phyloP scores from a whole-genome alignment of 2,329 filamentous ascomycete genomes.

The Hymenoscyphus scutula region DNA sequence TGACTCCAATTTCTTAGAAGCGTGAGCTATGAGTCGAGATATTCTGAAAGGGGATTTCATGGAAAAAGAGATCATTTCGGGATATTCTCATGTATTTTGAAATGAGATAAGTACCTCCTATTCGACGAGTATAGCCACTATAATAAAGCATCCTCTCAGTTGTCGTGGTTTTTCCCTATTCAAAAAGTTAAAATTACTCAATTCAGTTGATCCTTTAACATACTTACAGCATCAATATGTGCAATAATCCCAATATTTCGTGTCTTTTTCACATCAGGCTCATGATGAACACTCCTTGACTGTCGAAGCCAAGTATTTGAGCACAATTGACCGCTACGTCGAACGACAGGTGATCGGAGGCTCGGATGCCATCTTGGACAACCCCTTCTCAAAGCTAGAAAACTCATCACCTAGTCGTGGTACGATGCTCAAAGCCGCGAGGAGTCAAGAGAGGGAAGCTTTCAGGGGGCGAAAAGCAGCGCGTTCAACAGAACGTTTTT shows the following conservation, averaged over 20 bases:
- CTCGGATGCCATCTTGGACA: slow-evolving; percentile 31
- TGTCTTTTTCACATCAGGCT: slow-evolving; percentile 51
- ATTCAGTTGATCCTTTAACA: too few species aligned
- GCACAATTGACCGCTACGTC: slow-evolving; percentile 5
- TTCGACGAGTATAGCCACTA: slow-evolving; percentile 80
- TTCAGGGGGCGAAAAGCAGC: neutral
- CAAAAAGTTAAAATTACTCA: neutral
- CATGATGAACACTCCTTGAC: slow-evolving; percentile 19
- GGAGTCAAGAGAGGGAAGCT: neutral
- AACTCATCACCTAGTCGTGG: slow-evolving; percentile 32
- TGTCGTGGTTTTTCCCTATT: slow-evolving; percentile 88
- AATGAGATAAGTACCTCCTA: slow-evolving; percentile 57
- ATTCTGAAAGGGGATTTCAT: neutral
- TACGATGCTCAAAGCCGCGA: neutral
- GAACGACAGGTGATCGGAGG: slow-evolving; percentile 15
- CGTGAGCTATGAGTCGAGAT: neutral
- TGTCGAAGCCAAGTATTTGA: slow-evolving; percentile 18
- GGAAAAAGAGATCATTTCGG: neutral
- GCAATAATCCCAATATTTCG: slow-evolving; percentile 98
- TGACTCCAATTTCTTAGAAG: neutral
- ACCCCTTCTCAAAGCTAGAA: slow-evolving; percentile 23
- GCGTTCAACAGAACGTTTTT: neutral
- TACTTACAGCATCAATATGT: slow-evolving; percentile 82
- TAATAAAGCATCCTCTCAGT: slow-evolving; percentile 99
- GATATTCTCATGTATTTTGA: neutral